Base-by-base conservation (phyloP, 2,329 filamentous ascomycete genomes). In the Conoideocrella luteorostrata region DNA sequence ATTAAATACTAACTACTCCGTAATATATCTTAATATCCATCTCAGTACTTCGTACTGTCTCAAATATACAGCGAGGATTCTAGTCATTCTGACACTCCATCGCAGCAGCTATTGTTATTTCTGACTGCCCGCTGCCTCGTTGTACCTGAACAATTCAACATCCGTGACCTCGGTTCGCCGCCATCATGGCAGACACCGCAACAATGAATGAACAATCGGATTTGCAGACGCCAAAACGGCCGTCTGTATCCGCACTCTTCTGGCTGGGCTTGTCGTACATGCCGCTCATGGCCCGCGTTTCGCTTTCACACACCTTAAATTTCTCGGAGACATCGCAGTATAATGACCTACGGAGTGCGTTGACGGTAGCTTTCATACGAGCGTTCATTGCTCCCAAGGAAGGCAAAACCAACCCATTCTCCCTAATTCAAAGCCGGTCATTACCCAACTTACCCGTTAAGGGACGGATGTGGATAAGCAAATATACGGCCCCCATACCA, bases 391-490 rank as follows among this genome's bases (percentile, higher is more conserved):
- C 62, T 12, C 65, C 46, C 15, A 36, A 41, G 17, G 37, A 68
- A 3, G 61, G 64, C 2, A 66, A 64, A 13, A 69, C 72, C 0
- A 58, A 54, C 10, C 70, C 78, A 21, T 65, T 94, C 20, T 69
- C 74, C 1, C 74, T 79, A 47, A 65, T 76, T 6, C 91, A 96
- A 63, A 68, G 65, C 33, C 54, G 77, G n/a, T 76, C 78, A 1
- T 65, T 77, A 35, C 77, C 71, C 45, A 84, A 86, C 43, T 75
- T 75, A 0, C 80, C 78, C 0, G 70, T 94, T 57, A 89, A 87
- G 58, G 88, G 88, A 4, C 78, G 77, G 35, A 80, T 93, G 51
- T 96, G 90, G 90, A 73, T 95, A 20, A 83, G 82, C 54, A 84
- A 79, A 43, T 82, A 86, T 33, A 77, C 74, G 1, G 67, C 88